Evolutionary conservation across 73 alveolate genomes (phyloP).

Genomic region (Breviolum minutum): DNA sequence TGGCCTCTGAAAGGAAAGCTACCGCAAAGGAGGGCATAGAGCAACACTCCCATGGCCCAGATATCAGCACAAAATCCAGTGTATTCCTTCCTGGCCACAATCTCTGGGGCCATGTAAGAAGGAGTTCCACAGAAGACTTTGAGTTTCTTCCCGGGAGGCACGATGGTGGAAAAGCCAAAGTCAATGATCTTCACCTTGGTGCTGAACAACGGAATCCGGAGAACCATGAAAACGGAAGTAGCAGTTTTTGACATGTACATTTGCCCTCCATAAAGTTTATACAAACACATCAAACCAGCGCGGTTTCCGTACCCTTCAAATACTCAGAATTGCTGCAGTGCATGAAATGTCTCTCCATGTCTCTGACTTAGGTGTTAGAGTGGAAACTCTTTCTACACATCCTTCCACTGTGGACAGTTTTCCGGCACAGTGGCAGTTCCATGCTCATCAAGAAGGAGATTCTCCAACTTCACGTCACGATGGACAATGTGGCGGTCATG

Average conservation of each 20-base stretch:
- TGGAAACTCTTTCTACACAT: no score
- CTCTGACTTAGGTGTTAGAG: no score
- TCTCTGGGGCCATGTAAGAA: slow-evolving; percentile 96
- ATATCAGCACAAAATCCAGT: slow-evolving; percentile 97
- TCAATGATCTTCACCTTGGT: slow-evolving; percentile 96
- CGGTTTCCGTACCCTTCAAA: no score
- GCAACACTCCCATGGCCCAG: slow-evolving; percentile 99
- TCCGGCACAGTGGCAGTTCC: slow-evolving; percentile 63
- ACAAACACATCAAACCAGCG: no score
- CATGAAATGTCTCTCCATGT: no score
- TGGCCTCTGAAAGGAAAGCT: slow-evolving; percentile 98
- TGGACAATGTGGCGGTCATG: slow-evolving; percentile 98
- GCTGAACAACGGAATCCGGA: no score
- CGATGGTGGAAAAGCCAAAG: slow-evolving; percentile 97
- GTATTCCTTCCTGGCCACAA: slow-evolving; percentile 95
- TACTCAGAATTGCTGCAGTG: no score
- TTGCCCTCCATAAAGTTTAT: no score
- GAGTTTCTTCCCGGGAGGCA: slow-evolving; percentile 96
- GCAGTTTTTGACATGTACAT: no score
- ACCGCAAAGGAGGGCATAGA: slow-evolving; percentile 98
- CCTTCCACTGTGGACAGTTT: no score
- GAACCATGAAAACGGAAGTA: not conserved
- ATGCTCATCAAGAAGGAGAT: slow-evolving; percentile 97
- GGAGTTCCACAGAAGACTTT: slow-evolving; percentile 97
- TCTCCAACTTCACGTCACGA: slow-evolving; percentile 98